Conservation (phyloP, 768 basidiomycete genomes). For the Candolleomyces efflorescens region DNA sequence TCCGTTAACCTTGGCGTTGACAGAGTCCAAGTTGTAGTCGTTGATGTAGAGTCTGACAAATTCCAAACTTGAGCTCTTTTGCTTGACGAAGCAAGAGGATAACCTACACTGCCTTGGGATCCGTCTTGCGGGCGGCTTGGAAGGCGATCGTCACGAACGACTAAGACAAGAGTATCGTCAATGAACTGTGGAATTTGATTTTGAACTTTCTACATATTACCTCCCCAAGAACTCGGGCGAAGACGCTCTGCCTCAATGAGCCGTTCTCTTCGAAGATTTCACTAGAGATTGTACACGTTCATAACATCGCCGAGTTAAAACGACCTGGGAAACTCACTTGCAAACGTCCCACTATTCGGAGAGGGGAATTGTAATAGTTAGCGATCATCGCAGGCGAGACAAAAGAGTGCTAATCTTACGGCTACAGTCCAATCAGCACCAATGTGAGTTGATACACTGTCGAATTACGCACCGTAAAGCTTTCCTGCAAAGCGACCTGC, state of each 20-base stretch:
- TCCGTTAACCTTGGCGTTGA: constrained; percentile 40
- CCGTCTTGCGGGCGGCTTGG: constrained; percentile 38
- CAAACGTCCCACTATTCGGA: constrained; percentile 29
- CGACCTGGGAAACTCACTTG: constrained; percentile 21
- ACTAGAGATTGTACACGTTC: constrained; percentile 15
- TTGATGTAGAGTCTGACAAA: constrained; percentile 34
- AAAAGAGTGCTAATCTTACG: neutral
- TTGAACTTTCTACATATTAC: constrained; percentile 5
- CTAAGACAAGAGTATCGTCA: constrained; percentile 13
- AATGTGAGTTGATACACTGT: neutral
- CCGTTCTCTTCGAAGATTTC: constrained; percentile 47
- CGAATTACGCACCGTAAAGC: constrained; percentile 17
- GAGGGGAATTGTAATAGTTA: neutral
- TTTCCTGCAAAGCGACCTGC: constrained; percentile 41
- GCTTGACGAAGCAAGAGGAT: neutral
- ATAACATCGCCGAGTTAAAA: neutral
- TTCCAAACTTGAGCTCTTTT: neutral
- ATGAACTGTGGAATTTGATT: neutral
- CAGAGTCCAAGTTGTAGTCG: constrained; percentile 47
- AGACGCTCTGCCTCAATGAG: constrained; percentile 33
- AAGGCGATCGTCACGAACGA: constrained; percentile 45
- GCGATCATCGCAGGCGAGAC: neutral
- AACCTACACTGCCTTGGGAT: constrained; percentile 36
- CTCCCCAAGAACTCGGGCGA: constrained; percentile 38
- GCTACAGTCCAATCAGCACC: neutral